Evolutionary conservation across 2,329 filamentous ascomycete species (phyloP).

Genomic region (Orbilia oligospora): DNA sequence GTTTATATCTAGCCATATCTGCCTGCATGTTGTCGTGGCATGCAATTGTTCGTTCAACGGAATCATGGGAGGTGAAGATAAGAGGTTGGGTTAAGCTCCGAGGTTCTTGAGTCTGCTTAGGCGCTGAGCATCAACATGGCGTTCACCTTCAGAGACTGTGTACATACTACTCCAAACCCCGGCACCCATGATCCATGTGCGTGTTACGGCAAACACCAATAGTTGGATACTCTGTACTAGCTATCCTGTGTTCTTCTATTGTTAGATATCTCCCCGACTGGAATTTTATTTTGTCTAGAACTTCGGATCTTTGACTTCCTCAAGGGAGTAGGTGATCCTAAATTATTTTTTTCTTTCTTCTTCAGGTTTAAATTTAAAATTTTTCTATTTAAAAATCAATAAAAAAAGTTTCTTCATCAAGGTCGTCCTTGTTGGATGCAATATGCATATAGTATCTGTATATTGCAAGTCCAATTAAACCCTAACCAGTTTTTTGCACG

Average conservation of each 20-base stretch:
- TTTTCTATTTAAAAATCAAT: not conserved
- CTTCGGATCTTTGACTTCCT: not conserved
- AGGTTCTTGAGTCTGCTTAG: constrained; percentile 17
- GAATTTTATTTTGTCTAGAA: not conserved
- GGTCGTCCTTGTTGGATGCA: constrained; percentile 6
- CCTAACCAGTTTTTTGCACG: not conserved
- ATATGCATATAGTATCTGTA: constrained; percentile 16
- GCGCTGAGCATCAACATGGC: constrained; percentile 28
- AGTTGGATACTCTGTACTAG: too few relatives aligned
- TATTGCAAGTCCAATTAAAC: constrained; percentile 8
- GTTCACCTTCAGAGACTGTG: too few relatives aligned
- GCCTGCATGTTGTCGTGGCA: constrained; percentile 54
- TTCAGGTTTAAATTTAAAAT: constrained; percentile 1
- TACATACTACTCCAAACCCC: too few relatives aligned
- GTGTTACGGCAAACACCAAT: not conserved
- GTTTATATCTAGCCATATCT: constrained; percentile 25
- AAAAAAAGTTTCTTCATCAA: not conserved
- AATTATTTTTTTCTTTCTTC: not conserved
- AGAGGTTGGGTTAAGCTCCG: constrained; percentile 49
- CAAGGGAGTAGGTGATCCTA: constrained; percentile 5
- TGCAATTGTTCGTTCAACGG: constrained; percentile 36
- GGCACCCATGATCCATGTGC: not conserved
- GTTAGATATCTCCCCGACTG: constrained; percentile 16
- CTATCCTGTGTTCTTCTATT: not conserved
- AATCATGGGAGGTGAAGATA: constrained; percentile 20